Base-by-base conservation (phyloP, 805 yeast species). In the Metschnikowia cerradonensis region DNA sequence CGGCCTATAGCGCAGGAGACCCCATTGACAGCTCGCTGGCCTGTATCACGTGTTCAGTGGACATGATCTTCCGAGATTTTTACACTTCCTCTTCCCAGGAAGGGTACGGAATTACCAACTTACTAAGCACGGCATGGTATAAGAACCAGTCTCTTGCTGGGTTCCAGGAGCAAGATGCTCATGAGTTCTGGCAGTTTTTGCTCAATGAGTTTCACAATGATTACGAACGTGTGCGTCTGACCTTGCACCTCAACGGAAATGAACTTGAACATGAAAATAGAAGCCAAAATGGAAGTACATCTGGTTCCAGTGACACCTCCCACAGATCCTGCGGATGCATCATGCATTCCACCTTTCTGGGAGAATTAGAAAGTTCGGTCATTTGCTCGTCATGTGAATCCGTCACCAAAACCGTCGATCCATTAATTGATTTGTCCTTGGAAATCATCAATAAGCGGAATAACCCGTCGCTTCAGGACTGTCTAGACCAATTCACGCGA, bases 151-250 rank as follows among this genome's bases (percentile, higher is more conserved):
- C 90, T 33, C 78, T 94, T 52, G 96, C 97, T 0, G 99, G 99
- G 1, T 91, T 91, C 58, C 86, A 94, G 34, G 97, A 94, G 67
- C 99, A 94, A 68, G 99, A 94, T 66, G 98, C 99, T 0, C 99
- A 94, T 68, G 99, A 94, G 67, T 94, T 92, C 67, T 86, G 96
- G 86, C 97, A 94, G 64, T 91, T 92, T 64, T 63, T 92, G 30
- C 75, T 92, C 36, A 88, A 92, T 67, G 96, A 90, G 67, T 68
- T 94, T 50, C 99, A 94, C 67, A 69, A 67, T 49, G 72, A 68
- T 52, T 73, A 74, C 59, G 71, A 61, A 45, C 53, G 56, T 32
- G 56, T 58, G 13, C 23, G 26, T 6, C 23, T 30, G 45, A 13
- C 15, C 11, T 13, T 23, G 32, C 38, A 34, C 8, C 31, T 15